These are phyloP conservation scores for Fusarium verrucosum DNA, from an alignment of 2,329 filamentous ascomycete genomes.

Conservation along the genomic window DNA sequence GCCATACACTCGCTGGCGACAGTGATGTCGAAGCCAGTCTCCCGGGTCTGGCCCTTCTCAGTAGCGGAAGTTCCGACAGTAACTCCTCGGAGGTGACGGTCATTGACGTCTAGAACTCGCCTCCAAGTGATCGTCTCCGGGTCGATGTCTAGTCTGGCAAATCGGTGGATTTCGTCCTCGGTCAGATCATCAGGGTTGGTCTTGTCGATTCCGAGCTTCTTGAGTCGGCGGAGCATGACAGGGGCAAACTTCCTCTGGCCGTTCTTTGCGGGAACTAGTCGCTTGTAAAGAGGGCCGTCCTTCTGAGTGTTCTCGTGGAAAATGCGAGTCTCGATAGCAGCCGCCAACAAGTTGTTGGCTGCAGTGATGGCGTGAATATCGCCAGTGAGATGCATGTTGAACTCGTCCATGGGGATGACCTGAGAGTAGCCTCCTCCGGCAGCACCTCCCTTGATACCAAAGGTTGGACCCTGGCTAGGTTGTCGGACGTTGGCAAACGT, in stretches of 20 bases:
- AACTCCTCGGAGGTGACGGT: slow-evolving; percentile 88
- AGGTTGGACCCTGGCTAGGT: slow-evolving; percentile 95
- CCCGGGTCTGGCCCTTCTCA: slow-evolving; percentile 86
- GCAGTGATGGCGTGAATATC: slow-evolving; percentile 98
- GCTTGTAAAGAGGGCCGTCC: slow-evolving; percentile 84
- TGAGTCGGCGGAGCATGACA: slow-evolving; percentile 90
- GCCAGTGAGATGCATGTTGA: slow-evolving; percentile 96
- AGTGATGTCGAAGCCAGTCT: slow-evolving; percentile 97
- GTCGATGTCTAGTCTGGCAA: slow-evolving; percentile 96
- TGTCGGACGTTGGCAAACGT: slow-evolving; percentile 97
- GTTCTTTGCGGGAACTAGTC: slow-evolving; percentile 89
- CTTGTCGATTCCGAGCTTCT: slow-evolving; percentile 96
- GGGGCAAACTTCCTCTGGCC: slow-evolving; percentile 87
- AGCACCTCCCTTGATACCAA: slow-evolving; percentile 98
- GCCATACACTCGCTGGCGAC: slow-evolving; percentile 99
- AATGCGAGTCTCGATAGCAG: slow-evolving; percentile 96
- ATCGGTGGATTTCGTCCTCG: slow-evolving; percentile 84
- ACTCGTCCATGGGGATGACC: slow-evolving; percentile 99
- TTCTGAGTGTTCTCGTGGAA: slow-evolving; percentile 98
- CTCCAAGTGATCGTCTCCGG: slow-evolving; percentile 97
- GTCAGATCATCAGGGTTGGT: slow-evolving; percentile 91
- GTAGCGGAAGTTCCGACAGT: slow-evolving; percentile 89
- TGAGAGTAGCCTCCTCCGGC: slow-evolving; percentile 98
- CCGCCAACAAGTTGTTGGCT: slow-evolving; percentile 95
- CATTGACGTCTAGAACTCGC: slow-evolving; percentile 95